A percentile compares a stretch with the other conserved stretches of the same genome.
Evolutionary conservation across 2,329 filamentous ascomycete species (phyloP).

Genomic region (Dothideomycetes sp.): DNA sequence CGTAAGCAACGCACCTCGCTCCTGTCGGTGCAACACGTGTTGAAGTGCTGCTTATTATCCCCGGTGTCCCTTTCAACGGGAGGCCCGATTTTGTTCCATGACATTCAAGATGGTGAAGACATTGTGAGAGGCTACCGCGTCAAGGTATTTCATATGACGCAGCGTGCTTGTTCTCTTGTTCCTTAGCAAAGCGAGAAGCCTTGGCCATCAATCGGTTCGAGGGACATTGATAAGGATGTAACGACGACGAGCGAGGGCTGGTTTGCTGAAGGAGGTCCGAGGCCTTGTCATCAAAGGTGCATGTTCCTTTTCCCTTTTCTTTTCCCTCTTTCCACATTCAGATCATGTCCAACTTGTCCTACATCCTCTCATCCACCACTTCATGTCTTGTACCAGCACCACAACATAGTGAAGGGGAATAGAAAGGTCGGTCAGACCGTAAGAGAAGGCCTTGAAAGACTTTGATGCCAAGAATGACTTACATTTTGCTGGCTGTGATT

Average conservation of each 20-base stretch:
- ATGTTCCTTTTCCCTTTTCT: background rate
- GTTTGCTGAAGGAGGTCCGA: background rate
- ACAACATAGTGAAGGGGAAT: background rate
- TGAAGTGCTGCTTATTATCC: constrained; percentile 6
- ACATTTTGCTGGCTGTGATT: background rate
- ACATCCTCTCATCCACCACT: too few species aligned
- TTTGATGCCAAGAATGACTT: too few species aligned
- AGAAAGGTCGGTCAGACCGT: too few species aligned
- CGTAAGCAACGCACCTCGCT: background rate
- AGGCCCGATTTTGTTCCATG: constrained; percentile 7
- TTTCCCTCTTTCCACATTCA: background rate
- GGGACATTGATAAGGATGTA: background rate
- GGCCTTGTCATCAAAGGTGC: background rate
- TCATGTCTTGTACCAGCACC: background rate
- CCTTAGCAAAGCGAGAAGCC: background rate
- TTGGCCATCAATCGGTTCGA: background rate
- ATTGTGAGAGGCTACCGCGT: background rate
- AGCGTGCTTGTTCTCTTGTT: background rate
- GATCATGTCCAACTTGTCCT: too few species aligned
- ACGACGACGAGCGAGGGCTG: constrained; percentile 4
- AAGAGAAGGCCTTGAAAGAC: too few species aligned
- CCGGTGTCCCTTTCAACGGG: constrained; percentile 1
- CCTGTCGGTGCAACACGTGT: constrained; percentile 8
- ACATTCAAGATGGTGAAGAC: background rate
- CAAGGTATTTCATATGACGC: constrained; percentile 10